Evolutionary conservation across 768 basidiomycete genomes (phyloP).

Genomic region (Multifurca ochricompacta): DNA sequence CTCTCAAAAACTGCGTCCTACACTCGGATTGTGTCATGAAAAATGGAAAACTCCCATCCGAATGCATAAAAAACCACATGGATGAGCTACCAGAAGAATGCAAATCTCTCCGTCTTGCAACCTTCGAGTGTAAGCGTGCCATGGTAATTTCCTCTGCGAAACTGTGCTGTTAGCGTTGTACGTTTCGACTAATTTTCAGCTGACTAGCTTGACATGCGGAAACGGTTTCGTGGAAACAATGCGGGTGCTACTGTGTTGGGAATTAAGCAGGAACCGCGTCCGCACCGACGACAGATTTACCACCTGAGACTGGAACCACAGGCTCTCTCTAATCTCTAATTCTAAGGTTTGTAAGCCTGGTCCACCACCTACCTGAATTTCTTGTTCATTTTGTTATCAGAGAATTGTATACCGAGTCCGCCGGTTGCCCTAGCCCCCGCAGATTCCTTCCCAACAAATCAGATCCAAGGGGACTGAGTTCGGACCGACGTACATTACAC

Average conservation of each 20-base stretch:
- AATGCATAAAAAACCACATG: slow-evolving; percentile 69
- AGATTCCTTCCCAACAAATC: not conserved
- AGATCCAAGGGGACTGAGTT: too few relatives aligned
- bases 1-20: slow-evolving; percentile 78
- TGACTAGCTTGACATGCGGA: slow-evolving; percentile 88
- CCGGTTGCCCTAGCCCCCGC: not conserved
- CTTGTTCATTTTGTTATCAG: not conserved
- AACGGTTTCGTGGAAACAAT: slow-evolving; percentile 70
- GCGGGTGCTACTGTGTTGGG: slow-evolving; percentile 35
- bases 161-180: not conserved
- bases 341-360: not conserved
- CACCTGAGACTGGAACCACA: not conserved
- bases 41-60: slow-evolving; percentile 70
- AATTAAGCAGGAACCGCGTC: slow-evolving; percentile 3
- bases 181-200: too few relatives aligned
- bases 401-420: not conserved
- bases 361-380: not conserved
- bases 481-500: not conserved
- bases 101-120: slow-evolving; percentile 66
- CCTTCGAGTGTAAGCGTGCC: slow-evolving; percentile 86
- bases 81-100: slow-evolving; percentile 78
- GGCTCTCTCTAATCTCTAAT: not conserved
- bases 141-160: slow-evolving; percentile 48
- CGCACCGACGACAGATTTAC: not conserved
- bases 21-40: slow-evolving; percentile 83